Evolutionary conservation across 2,329 filamentous ascomycete genomes (phyloP).

Genomic region (Talaromyces sp.): DNA sequence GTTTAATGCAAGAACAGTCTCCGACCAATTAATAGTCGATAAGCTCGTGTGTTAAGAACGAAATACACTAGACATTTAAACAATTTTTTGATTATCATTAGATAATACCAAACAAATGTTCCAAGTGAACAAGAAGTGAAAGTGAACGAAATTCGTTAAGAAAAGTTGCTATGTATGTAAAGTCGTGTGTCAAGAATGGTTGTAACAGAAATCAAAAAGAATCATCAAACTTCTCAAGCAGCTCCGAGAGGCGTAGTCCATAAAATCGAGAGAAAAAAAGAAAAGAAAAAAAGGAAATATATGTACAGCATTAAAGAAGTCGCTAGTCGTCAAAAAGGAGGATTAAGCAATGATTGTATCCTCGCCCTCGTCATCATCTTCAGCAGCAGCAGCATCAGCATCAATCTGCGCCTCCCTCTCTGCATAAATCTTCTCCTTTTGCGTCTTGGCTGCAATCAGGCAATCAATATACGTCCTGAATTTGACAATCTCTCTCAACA

Average conservation of each 20-base stretch:
- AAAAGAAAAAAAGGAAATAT: neutral
- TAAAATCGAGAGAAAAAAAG: neutral
- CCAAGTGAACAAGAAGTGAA: too few relatives aligned
- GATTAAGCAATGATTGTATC: slow-evolving; percentile 1
- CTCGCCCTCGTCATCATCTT: neutral
- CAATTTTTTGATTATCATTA: too few relatives aligned
- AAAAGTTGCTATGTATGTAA: neutral
- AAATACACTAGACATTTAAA: too few relatives aligned
- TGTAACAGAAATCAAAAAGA: neutral
- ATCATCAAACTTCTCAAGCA: neutral
- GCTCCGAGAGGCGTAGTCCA: neutral
- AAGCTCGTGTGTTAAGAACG: too few relatives aligned
- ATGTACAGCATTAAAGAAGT: neutral
- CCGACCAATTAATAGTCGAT: too few relatives aligned
- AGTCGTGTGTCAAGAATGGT: neutral
- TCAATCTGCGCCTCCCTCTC: slow-evolving; percentile 20
- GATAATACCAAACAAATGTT: neutral
- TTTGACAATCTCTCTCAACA: slow-evolving; percentile 92
- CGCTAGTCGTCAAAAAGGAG: neutral
- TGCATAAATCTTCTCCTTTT: slow-evolving; percentile 67
- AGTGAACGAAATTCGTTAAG: neutral
- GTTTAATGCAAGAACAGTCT: too few relatives aligned
- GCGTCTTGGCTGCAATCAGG: slow-evolving; percentile 65
- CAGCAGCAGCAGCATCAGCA: neutral
- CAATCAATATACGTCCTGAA: slow-evolving; percentile 93